phyloP scores from a whole-genome alignment of 768 basidiomycete species.

The Lentinus tigrinus region DNA sequence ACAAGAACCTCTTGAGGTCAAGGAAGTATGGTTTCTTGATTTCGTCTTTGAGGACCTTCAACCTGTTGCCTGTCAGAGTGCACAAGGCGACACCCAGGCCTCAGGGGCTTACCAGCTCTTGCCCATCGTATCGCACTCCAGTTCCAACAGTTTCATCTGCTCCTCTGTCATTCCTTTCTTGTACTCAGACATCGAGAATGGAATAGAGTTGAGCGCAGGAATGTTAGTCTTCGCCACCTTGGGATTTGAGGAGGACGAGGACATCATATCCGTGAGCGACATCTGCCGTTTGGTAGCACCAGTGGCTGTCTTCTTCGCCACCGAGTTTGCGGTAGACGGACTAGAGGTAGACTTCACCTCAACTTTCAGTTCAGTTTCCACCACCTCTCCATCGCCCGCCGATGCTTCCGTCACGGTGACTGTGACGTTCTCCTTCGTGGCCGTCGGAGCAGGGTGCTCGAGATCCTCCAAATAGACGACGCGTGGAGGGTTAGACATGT shows the following conservation, averaged over 20 bases:
- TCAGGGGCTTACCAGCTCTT: conserved; percentile 57
- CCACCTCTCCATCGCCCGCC: not conserved
- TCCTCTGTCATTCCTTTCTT: conserved; percentile 55
- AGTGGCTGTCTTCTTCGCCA: conserved; percentile 14
- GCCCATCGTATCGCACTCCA: conserved; percentile 75
- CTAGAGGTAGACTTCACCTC: conserved; percentile 5
- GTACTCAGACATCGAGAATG: conserved; percentile 61
- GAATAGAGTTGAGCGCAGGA: conserved; percentile 56
- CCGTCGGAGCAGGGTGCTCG: conserved; percentile 12
- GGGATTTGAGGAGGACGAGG: conserved; percentile 31
- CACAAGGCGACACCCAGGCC: too few species aligned
- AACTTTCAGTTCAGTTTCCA: not conserved
- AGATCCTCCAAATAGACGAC: conserved; percentile 37
- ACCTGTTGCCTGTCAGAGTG: conserved; percentile 43
- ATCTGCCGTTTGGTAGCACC: conserved; percentile 51
- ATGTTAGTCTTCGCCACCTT: conserved; percentile 46
- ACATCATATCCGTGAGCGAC: conserved; percentile 66
- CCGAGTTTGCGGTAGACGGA: not conserved
- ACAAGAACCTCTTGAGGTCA: conserved; percentile 65
- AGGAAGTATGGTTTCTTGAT: conserved; percentile 78
- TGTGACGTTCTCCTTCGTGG: conserved; percentile 4
- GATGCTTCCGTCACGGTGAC: not conserved
- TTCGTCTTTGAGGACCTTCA: conserved; percentile 72
- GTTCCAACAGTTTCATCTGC: conserved; percentile 52
- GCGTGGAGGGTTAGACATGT: conserved; percentile 13